phyloP scores from a whole-genome alignment of 306 rosid genomes.

The Cotoneaster glaucophyllus region DNA sequence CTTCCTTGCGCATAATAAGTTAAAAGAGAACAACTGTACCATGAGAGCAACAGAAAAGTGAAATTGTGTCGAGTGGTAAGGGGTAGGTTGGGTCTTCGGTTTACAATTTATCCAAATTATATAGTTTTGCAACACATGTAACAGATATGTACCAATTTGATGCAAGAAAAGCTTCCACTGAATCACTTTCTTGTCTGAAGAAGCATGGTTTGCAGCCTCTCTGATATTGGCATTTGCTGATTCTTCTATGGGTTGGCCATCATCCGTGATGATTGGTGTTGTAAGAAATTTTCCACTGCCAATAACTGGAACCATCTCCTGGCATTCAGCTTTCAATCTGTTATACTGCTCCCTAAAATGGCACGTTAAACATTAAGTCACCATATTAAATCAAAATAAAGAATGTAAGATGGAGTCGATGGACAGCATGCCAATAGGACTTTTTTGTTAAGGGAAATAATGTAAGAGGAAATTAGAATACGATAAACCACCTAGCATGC shows the following conservation, averaged over 20 bases:
- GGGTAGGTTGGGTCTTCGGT: not conserved
- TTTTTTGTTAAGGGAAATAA: not conserved
- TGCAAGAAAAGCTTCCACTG: conserved; percentile 75
- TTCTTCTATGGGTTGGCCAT: conserved; percentile 43
- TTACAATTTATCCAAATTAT: conserved; percentile 3
- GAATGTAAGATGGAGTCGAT: not conserved
- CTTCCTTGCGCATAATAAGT: conserved; percentile 1
- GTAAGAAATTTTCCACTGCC: conserved; percentile 71
- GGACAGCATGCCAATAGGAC: not conserved
- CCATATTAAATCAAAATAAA: not conserved
- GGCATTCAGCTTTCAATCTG: conserved; percentile 78
- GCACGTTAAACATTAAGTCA: conserved; percentile 16
- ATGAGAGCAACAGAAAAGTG: not conserved
- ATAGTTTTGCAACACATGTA: not conserved
- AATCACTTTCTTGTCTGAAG: conserved; percentile 53
- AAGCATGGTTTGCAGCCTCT: conserved; percentile 12
- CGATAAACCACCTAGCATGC: not conserved
- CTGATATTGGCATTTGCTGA: conserved; percentile 15
- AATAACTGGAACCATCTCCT: conserved; percentile 63
- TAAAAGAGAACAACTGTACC: not conserved
- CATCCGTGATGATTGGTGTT: conserved; percentile 46
- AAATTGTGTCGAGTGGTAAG: not conserved
- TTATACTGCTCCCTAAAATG: conserved; percentile 65
- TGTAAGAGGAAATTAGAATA: not conserved
- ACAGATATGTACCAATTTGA: conserved; percentile 70